These are phyloP conservation scores for Starmerella roubikii DNA, from an alignment of 805 yeast species.

Conservation along the genomic window DNA sequence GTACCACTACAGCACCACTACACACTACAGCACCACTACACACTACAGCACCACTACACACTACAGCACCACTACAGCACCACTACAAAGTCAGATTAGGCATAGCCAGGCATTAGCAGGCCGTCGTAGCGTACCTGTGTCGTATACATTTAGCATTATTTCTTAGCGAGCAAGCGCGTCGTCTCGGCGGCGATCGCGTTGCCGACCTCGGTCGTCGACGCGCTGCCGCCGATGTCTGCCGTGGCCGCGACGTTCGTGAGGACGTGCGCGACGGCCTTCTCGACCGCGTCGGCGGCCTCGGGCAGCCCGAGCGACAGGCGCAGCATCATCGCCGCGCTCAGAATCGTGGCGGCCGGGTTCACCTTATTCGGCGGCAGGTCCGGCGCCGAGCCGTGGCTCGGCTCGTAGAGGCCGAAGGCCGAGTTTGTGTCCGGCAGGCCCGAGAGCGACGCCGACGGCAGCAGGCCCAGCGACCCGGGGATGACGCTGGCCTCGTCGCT, in stretches of 20 bases:
- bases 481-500: constrained; percentile 97
- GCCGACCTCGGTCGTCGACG: constrained; percentile 80
- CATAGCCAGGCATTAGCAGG: too few species aligned
- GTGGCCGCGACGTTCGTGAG: constrained; percentile 78
- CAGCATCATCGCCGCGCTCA: constrained; percentile 96
- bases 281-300: constrained; percentile 78
- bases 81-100: too few species aligned
- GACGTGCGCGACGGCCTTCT: constrained; percentile 71
- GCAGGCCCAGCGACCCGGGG: constrained; percentile 91
- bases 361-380: constrained; percentile 79
- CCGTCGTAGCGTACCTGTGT: too few species aligned
- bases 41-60: too few species aligned
- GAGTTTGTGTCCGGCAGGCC: constrained; percentile 90
- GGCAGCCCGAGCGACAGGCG: constrained; percentile 71
- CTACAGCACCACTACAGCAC: too few species aligned
- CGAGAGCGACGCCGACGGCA: constrained; percentile 92
- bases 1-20: too few species aligned
- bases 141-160: background rate
- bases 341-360: constrained; percentile 88
- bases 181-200: constrained; percentile 78
- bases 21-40: too few species aligned
- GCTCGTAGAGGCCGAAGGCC: constrained; percentile 95
- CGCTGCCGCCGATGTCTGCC: constrained; percentile 79
- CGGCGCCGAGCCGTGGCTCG: constrained; percentile 98
- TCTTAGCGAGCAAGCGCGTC: constrained; percentile 33